Percentiles rank a stretch among this genome's conserved stretches.
Conservation (phyloP, 805 yeast genomes). For the Kodamaea neixiangensis region DNA sequence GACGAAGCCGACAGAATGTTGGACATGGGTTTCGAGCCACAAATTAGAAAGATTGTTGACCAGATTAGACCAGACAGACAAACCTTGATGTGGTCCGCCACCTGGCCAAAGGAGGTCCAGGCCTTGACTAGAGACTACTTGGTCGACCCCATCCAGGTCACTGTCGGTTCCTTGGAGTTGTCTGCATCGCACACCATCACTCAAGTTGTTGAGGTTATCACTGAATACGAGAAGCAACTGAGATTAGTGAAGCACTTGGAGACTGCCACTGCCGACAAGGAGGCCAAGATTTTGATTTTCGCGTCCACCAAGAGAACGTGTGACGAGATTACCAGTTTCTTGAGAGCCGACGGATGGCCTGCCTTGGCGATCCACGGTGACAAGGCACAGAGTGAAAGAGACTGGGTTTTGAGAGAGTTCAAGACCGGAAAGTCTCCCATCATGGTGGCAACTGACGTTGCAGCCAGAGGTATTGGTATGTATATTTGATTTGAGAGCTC, state of each 20-base stretch:
- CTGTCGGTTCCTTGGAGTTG: constrained; percentile 92
- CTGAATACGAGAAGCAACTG: constrained; percentile 94
- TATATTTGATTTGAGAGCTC: constrained; percentile 24
- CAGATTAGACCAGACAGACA: constrained; percentile 99
- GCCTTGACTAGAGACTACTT: constrained; percentile 88
- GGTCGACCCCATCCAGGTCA: constrained; percentile 92
- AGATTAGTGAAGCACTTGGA: constrained; percentile 81
- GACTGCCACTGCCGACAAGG: constrained; percentile 67
- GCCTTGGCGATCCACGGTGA: constrained; percentile 99
- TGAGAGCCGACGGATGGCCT: constrained; percentile 98
- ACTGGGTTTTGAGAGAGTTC: constrained; percentile 95
- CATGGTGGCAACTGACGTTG: constrained; percentile 99
- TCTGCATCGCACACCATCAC: constrained; percentile 96
- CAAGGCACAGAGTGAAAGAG: constrained; percentile 96
- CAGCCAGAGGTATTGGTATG: constrained; percentile 99
- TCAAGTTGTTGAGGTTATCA: constrained; percentile 87
- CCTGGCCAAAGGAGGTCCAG: constrained; percentile 99
- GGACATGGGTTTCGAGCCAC: constrained; percentile 99
- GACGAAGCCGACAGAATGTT: constrained; percentile 99
- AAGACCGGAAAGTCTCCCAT: constrained; percentile 90
- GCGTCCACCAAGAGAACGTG: constrained; percentile 98
- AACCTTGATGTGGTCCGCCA: constrained; percentile 99
- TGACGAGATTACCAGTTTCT: constrained; percentile 88
- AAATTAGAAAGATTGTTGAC: constrained; percentile 95
- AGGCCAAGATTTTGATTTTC: constrained; percentile 81